Conservation (phyloP, 192 early-diverging fungal genomes). For the Obelidium mucronatum region DNA sequence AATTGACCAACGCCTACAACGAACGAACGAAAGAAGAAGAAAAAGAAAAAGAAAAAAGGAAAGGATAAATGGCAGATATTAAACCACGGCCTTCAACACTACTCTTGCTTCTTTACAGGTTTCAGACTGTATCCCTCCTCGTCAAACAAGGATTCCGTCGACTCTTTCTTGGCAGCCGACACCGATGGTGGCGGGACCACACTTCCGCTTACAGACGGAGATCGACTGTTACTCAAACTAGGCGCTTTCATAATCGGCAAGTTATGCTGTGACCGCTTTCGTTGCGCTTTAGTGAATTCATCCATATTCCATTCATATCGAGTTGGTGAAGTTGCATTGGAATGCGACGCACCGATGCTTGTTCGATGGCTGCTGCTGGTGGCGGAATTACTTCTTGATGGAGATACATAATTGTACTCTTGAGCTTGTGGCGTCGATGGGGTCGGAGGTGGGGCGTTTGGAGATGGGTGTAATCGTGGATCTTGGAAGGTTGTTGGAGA, state of each 20-base stretch:
- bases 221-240: neutral
- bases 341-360: neutral
- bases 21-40: too few relatives aligned
- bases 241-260: constrained; percentile 15
- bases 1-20: neutral
- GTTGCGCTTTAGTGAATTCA: constrained; percentile 17
- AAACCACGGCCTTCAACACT: too few relatives aligned
- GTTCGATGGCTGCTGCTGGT: neutral
- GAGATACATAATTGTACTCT: too few relatives aligned
- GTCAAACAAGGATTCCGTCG: constrained; percentile 17
- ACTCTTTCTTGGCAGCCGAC: neutral
- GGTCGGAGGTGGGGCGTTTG: neutral
- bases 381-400: neutral
- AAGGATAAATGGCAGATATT: neutral
- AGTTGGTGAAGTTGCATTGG: neutral
- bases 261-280: neutral
- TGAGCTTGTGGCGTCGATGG: neutral
- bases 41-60: constrained; percentile 10
- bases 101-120: constrained; percentile 4
- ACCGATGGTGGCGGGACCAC: neutral
- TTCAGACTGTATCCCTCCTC: constrained; percentile 27
- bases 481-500: constrained; percentile 13
- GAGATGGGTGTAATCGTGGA: neutral
- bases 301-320: constrained; percentile 22
- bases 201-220: neutral